Conservation (phyloP, 2,329 filamentous ascomycete genomes). For the Cercospora citrullina region DNA sequence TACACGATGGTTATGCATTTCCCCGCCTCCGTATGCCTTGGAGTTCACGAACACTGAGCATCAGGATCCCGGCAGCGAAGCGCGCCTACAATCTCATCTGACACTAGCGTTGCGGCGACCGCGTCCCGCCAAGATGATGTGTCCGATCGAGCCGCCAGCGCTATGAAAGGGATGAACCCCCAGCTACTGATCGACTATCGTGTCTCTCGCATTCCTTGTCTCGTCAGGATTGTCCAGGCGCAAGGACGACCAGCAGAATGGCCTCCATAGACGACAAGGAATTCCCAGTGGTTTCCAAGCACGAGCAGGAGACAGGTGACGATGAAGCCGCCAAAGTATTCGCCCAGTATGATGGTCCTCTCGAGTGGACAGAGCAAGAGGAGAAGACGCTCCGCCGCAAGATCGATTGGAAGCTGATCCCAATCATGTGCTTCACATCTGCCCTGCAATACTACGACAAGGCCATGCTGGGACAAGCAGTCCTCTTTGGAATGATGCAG, state of each 20-base stretch:
- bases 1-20: background rate
- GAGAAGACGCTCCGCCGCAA: slow-evolving; percentile 47
- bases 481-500: slow-evolving; percentile 45
- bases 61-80: background rate
- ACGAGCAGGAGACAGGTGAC: background rate
- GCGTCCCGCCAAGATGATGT: background rate
- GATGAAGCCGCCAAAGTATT: background rate
- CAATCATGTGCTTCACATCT: slow-evolving; percentile 50
- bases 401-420: slow-evolving; percentile 49
- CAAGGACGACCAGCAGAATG: background rate
- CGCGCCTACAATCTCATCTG: background rate
- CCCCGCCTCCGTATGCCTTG: background rate
- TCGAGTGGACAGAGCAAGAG: slow-evolving; percentile 45
- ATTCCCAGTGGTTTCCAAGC: background rate
- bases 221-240: background rate
- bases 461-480: slow-evolving; percentile 57
- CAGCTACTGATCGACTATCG: background rate
- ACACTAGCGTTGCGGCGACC: background rate
- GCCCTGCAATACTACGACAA: slow-evolving; percentile 54
- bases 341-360: background rate
- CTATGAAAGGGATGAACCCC: background rate
- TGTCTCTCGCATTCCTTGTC: background rate
- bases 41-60: background rate
- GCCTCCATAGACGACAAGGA: background rate
- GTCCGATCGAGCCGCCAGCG: background rate